Base-by-base conservation (phyloP, 805 yeast species). In the Kodamaea jinghongensis region DNA sequence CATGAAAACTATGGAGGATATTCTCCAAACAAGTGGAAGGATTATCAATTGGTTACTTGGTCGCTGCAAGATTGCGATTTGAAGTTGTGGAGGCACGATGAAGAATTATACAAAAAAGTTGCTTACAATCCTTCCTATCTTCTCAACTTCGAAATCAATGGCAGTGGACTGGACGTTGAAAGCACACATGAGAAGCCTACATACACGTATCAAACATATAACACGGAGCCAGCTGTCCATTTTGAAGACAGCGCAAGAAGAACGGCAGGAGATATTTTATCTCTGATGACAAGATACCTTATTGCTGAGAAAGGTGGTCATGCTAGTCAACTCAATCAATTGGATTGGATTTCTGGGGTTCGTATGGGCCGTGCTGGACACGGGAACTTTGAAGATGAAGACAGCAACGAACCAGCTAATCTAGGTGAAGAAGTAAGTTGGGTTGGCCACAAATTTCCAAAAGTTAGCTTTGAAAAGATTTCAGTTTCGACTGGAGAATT, bases 281-380 rank as follows among this genome's bases (percentile, higher is more conserved):
- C 73, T 33, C 53, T 76, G 41, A 41, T 71, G 55, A 54, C 65
- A 1, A 51, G 56, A 17, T 65, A 53, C 36, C 63, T 64, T 39
- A 57, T 60, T 17, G 55, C 63, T 41, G 62, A 65, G 55, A 60
- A 50, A 53, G 17, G 47, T 15, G 55, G 51, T 11, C 43, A 47
- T 25, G 65, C 52, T 42, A 70, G 65, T 41, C 75, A 76, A 40
- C 56, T 77, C 22, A 80, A 83, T 49, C 95, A 87, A 54, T 65
- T 91, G 45, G 81, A 84, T 47, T 91, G 98, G 98, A 81, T 95
- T 28, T 82, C 96, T 0, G 97, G 98, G 37, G 95, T 91, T 6
- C 71, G 89, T 42, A 78, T 91, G 47, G 87, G 87, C 1, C 65
- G 70, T 30, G 57, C 77, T 6, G 76, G 75, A 3, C 63, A 66